Conservation (phyloP, 192 early-diverging fungal species). For the Coemansia sp. region DNA sequence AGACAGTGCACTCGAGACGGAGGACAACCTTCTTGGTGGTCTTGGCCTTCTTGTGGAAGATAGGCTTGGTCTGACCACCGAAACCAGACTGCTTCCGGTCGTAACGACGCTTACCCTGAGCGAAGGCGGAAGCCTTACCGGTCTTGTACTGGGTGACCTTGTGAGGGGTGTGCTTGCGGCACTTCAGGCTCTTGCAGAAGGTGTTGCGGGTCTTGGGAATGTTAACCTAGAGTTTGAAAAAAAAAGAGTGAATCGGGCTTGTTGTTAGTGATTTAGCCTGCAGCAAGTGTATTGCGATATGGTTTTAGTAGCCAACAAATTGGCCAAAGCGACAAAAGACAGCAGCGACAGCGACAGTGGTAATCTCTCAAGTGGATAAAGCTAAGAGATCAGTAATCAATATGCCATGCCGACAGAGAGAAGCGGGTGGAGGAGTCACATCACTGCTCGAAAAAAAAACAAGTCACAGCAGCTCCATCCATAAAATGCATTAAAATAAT, state of each 20-base stretch:
- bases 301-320: too few species aligned
- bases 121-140: conserved; percentile 98
- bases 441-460: too few species aligned
- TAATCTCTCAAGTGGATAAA: too few species aligned
- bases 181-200: conserved; percentile 97
- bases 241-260: not conserved
- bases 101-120: conserved; percentile 98
- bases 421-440: too few species aligned
- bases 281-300: too few species aligned
- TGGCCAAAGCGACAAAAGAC: not conserved
- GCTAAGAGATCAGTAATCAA: too few species aligned
- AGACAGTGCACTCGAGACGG: conserved; percentile 95
- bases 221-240: conserved; percentile 69
- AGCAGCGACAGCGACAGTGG: too few species aligned
- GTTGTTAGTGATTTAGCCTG: not conserved
- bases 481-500: too few species aligned
- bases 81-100: conserved; percentile 99
- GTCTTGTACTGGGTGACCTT: conserved; percentile 99
- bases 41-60: conserved; percentile 99
- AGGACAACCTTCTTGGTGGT: conserved; percentile 99
- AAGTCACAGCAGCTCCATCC: too few species aligned
- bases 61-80: conserved; percentile 99
- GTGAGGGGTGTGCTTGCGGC: conserved; percentile 99
- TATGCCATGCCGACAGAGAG: too few species aligned
- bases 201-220: conserved; percentile 99